phyloP scores from a whole-genome alignment of 2,329 filamentous ascomycete species.

The Verticillium tricorpus region DNA sequence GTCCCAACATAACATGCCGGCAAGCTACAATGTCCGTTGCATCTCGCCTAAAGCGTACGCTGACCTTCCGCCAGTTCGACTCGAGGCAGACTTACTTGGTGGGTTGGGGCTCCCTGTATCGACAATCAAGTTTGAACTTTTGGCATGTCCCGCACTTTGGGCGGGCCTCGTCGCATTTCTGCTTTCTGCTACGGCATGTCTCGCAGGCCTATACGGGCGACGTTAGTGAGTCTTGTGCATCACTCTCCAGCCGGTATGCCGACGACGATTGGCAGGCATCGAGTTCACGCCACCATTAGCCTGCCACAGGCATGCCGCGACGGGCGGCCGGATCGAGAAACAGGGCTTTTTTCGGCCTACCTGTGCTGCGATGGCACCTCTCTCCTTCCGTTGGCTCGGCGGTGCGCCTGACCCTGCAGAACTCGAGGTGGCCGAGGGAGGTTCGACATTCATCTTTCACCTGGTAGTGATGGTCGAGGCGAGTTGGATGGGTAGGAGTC shows the following conservation, averaged over 20 bases:
- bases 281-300: not conserved
- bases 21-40: not conserved
- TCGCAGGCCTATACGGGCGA: conserved; percentile 45
- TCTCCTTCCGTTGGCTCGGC: conserved; percentile 28
- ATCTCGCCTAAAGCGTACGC: not conserved
- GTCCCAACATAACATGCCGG: not conserved
- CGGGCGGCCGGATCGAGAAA: not conserved
- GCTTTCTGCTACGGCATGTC: conserved; percentile 55
- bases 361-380: conserved; percentile 34
- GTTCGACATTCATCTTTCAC: conserved; percentile 12
- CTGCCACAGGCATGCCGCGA: not conserved
- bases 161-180: conserved; percentile 59
- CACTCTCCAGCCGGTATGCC: not conserved
- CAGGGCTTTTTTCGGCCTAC: conserved; percentile 16
- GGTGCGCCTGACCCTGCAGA: conserved; percentile 27
- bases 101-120: conserved; percentile 55
- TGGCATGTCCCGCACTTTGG: conserved; percentile 58
- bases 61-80: not conserved
- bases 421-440: conserved; percentile 18
- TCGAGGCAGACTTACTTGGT: conserved; percentile 49
- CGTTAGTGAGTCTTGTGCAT: not conserved
- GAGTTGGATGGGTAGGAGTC: not conserved
- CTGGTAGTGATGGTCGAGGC: conserved; percentile 8
- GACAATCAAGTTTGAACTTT: conserved; percentile 53
- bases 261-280: not conserved